These are phyloP conservation scores for Cladosporium sp. DNA, from an alignment of 2,329 filamentous ascomycete species.

Conservation along the genomic window DNA sequence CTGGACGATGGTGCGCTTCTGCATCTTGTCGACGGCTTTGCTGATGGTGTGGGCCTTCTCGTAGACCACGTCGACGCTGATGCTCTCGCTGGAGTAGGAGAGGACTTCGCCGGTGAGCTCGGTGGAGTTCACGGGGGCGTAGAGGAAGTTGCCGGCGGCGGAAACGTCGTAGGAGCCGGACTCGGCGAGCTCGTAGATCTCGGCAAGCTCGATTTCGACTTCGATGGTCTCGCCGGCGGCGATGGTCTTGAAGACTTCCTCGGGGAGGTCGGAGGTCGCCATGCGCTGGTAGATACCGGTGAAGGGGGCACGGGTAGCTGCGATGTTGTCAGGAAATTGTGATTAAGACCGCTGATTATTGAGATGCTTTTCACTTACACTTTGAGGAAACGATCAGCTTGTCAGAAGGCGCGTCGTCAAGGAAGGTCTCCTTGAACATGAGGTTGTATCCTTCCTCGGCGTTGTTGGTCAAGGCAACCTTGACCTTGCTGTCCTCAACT, in stretches of 20 bases:
- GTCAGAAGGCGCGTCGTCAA: constrained; percentile 25
- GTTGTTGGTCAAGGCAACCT: constrained; percentile 24
- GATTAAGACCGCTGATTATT: neutral
- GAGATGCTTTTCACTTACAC: constrained; percentile 9
- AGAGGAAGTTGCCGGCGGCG: constrained; percentile 54
- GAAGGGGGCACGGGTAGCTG: constrained; percentile 33
- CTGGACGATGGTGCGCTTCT: constrained; percentile 52
- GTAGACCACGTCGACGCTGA: constrained; percentile 56
- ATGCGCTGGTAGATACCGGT: constrained; percentile 52
- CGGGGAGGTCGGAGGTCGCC: constrained; percentile 41
- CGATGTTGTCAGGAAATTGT: neutral
- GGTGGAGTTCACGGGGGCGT: constrained; percentile 49
- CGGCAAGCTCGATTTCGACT: constrained; percentile 52
- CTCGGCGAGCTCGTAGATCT: constrained; percentile 40
- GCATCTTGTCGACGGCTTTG: constrained; percentile 40
- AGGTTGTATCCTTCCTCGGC: constrained; percentile 23
- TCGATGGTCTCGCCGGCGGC: constrained; percentile 46
- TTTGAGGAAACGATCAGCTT: constrained; percentile 22
- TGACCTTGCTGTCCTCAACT: constrained; percentile 23
- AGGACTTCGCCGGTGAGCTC: constrained; percentile 51
- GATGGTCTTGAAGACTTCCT: constrained; percentile 50
- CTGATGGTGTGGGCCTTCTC: constrained; percentile 49
- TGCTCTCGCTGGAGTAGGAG: constrained; percentile 55
- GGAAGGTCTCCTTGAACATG: constrained; percentile 25
- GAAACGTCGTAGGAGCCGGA: constrained; percentile 47